Evolutionary conservation across 805 yeast genomes (phyloP).

Genomic region (Saturnispora saitoi): DNA sequence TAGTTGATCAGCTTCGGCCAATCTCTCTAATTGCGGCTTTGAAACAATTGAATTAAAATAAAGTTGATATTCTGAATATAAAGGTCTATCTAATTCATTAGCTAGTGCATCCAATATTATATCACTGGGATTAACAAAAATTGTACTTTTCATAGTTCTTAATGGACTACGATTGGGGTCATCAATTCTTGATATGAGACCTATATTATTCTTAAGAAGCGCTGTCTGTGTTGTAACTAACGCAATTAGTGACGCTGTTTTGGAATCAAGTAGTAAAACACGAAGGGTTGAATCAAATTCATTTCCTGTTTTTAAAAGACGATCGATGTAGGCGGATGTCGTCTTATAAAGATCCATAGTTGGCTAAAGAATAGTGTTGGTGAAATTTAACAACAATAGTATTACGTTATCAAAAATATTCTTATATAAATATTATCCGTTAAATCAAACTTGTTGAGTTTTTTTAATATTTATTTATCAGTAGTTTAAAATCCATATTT

Average conservation of each 20-base stretch:
- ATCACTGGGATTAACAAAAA: constrained; percentile 66
- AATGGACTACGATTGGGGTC: constrained; percentile 52
- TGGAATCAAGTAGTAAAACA: constrained; percentile 69
- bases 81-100: constrained; percentile 69
- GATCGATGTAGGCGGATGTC: constrained; percentile 35
- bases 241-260: constrained; percentile 80
- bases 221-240: constrained; percentile 83
- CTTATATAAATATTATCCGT: not conserved
- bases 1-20: constrained; percentile 86
- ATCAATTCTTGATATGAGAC: constrained; percentile 64
- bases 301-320: constrained; percentile 25
- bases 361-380: not conserved
- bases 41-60: constrained; percentile 69
- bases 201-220: constrained; percentile 74
- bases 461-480: too few relatives aligned
- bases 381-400: not conserved
- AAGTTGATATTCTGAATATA: constrained; percentile 67
- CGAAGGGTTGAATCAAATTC: constrained; percentile 36
- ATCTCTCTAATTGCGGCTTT: constrained; percentile 70
- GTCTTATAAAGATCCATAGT: constrained; percentile 40
- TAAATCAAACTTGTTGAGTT: too few relatives aligned
- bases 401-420: not conserved
- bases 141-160: constrained; percentile 74
- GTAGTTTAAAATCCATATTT: too few relatives aligned
- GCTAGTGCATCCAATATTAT: constrained; percentile 52